Conservation (phyloP, 345 rosid species). For the Microcos paniculata region DNA sequence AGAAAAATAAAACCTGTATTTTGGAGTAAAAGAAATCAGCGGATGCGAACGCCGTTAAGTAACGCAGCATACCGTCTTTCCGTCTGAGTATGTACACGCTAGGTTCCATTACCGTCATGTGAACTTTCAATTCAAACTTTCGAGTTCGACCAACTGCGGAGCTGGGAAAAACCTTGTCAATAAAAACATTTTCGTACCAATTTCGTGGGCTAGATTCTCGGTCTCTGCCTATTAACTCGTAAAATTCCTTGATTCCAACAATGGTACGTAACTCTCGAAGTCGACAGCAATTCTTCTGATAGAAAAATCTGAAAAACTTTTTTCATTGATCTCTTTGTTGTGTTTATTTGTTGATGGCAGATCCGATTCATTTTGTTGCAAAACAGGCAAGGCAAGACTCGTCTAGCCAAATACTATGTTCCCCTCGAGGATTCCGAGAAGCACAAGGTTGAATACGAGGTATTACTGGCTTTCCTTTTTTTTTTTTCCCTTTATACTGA, state of each 20-base stretch:
- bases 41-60: background rate
- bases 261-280: slow-evolving; percentile 27
- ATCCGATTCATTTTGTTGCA: slow-evolving; percentile 97
- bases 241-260: slow-evolving; percentile 17
- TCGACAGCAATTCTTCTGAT: background rate
- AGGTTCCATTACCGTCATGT: background rate
- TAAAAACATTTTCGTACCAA: background rate
- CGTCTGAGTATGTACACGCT: background rate
- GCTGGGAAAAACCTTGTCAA: background rate
- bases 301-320: background rate
- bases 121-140: background rate
- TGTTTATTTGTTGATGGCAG: slow-evolving; percentile 34
- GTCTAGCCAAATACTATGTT: slow-evolving; percentile 96
- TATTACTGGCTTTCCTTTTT: too few species aligned
- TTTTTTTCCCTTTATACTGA: background rate
- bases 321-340: slow-evolving; percentile 8
- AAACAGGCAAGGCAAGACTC: slow-evolving; percentile 99
- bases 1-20: too few species aligned
- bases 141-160: background rate
- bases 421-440: slow-evolving; percentile 98
- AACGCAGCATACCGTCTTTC: background rate
- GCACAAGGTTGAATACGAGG: slow-evolving; percentile 99
- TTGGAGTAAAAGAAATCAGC: background rate
- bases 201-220: background rate
- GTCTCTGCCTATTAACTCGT: slow-evolving; percentile 1